These are phyloP conservation scores for Penicillium sp. DNA, from an alignment of 2,329 filamentous ascomycete species.

Conservation along the genomic window DNA sequence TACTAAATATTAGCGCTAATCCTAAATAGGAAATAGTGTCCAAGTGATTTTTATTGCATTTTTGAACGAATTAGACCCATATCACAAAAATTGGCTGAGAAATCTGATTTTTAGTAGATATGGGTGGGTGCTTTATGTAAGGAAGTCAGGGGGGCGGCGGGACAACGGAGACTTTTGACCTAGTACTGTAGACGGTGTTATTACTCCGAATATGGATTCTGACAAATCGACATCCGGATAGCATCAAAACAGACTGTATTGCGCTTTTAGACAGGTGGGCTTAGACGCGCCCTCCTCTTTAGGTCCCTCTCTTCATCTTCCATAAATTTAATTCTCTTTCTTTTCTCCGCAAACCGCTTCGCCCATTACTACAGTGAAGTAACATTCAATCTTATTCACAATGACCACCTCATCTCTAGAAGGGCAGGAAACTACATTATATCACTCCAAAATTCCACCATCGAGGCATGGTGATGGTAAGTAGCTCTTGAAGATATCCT, in stretches of 20 bases:
- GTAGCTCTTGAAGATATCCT: not conserved
- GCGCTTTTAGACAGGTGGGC: not conserved
- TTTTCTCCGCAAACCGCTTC: not conserved
- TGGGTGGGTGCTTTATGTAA: not conserved
- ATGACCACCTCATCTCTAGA: constrained; percentile 2
- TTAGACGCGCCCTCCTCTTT: not conserved
- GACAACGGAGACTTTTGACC: not conserved
- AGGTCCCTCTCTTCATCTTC: not conserved
- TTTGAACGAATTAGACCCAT: no score
- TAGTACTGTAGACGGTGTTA: not conserved
- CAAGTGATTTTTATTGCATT: no score
- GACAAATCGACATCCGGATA: constrained; percentile 1
- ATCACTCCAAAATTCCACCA: not conserved
- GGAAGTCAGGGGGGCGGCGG: not conserved
- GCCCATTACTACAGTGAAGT: not conserved
- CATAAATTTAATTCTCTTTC: not conserved
- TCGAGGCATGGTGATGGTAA: not conserved
- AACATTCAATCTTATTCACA: not conserved
- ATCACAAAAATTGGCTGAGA: no score
- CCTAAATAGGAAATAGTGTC: no score
- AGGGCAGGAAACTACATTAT: not conserved
- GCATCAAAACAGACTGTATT: not conserved
- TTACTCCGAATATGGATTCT: not conserved
- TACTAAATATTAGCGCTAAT: no score
- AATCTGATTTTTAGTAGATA: no score